Base-by-base conservation (phyloP, 495 filamentous ascomycete species). In the Xylaria longipes region DNA sequence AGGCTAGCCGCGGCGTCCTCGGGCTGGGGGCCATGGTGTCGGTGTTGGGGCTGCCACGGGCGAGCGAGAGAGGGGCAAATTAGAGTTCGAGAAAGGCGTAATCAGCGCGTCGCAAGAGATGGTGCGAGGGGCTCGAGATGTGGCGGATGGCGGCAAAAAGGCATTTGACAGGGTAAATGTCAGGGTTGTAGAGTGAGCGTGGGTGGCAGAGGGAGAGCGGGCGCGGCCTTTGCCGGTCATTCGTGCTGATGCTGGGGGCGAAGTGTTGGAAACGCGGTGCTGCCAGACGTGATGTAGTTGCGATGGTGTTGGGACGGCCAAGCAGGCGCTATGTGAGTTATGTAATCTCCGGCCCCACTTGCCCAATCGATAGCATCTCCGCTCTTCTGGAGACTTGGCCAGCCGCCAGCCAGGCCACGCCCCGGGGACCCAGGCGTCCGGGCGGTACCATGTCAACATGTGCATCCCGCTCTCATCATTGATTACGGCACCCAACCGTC, bases 11-110 rank as follows among this genome's bases (percentile, higher is more conserved):
- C 4, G 84, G 84, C 14, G 84, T 85, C 60, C 81, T 77, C 33
- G 82, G 81, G 50, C 74, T 73, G 48, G 83, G 81, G 37, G 81
- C 82, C 84, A 87, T 86, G 71, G 48, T 73, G 31, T 37, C 20
- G 33, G 31, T 60, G 68, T 66, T 67, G 39, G 33, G 65, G 69
- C 52, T 43, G 57, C 22, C 70, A 73, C 46, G 60, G 69, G 77
- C 73, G 76, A 64, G 57, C 65, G 72, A 73, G 67, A 72, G 72
- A 73, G 73, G 45, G 74, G 77, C 72, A 78, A 64, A 74, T 57
- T 33, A 65, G 64, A 62, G 69, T 22, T 62, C 15, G 58, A 37
- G 27, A 1, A 57, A 41, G 56, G 25, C 63, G 62, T 73, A 77
- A 78, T 78, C 76, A 80, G 74, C 78, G 78, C 78, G 78, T 78